These are phyloP conservation scores for Volutella citrinella DNA, from an alignment of 2,329 filamentous ascomycete genomes.

Conservation along the genomic window DNA sequence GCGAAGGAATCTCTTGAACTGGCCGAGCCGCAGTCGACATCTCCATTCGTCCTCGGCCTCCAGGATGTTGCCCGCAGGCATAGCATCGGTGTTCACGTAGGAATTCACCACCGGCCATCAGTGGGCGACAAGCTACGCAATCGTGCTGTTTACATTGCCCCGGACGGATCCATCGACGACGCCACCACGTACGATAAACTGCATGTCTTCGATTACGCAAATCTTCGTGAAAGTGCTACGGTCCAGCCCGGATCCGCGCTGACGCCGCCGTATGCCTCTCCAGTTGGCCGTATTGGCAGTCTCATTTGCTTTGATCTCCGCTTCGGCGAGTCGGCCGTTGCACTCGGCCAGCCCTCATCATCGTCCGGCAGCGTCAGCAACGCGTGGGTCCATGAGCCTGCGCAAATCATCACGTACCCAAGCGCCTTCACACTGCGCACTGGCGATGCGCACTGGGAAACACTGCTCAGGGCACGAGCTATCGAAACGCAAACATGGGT, in stretches of 20 bases:
- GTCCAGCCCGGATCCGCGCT: conserved; percentile 67
- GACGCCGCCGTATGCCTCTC: conserved; percentile 66
- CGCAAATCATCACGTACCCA: conserved; percentile 80
- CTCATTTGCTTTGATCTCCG: conserved; percentile 90
- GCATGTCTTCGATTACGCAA: conserved; percentile 76
- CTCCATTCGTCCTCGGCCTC: conserved; percentile 74
- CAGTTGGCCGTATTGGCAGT: conserved; percentile 72
- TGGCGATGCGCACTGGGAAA: conserved; percentile 82
- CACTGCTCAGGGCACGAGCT: conserved; percentile 72
- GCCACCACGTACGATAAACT: conserved; percentile 73
- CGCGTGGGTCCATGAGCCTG: conserved; percentile 37
- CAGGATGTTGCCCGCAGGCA: conserved; percentile 63
- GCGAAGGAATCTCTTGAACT: conserved; percentile 67
- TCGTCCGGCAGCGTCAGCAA: conserved; percentile 25
- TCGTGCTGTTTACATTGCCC: conserved; percentile 50
- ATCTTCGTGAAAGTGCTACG: conserved; percentile 49
- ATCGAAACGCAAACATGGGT: conserved; percentile 90
- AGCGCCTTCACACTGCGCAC: conserved; percentile 89
- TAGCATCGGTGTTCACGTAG: conserved; percentile 74
- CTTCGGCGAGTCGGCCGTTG: conserved; percentile 72
- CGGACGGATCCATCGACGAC: conserved; percentile 40
- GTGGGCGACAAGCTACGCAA: conserved; percentile 41
- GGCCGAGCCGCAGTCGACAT: conserved; percentile 61
- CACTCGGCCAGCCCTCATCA: conserved; percentile 56
- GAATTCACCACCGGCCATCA: conserved; percentile 69